Evolutionary conservation across 2,329 filamentous ascomycete species (phyloP).

Genomic region (Gnomoniopsis sp.): DNA sequence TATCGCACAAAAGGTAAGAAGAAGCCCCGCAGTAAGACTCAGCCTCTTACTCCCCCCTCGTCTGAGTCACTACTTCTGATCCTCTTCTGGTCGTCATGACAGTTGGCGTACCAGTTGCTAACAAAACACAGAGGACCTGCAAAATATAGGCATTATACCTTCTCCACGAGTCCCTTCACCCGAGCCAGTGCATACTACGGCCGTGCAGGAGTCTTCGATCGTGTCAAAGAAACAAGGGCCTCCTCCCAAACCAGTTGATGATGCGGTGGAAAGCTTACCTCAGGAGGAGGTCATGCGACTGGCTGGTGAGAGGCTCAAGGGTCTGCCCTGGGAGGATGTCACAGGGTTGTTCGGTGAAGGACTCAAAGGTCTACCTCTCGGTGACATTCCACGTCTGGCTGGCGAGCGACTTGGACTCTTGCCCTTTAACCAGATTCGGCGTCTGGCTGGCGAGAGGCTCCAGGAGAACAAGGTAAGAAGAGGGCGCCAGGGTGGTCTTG

Average conservation of each 20-base stretch:
- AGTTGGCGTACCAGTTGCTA: no score
- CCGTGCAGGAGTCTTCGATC: background rate
- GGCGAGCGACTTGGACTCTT: conserved; percentile 16
- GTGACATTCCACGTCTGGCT: background rate
- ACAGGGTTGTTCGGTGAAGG: no score
- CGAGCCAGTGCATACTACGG: background rate
- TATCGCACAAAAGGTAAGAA: conserved; percentile 29
- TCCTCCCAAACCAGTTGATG: background rate
- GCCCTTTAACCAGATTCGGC: conserved; percentile 23
- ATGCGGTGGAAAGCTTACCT: background rate
- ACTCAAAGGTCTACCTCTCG: no score
- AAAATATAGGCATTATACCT: conserved; percentile 29
- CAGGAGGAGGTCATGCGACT: background rate
- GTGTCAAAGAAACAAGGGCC: background rate
- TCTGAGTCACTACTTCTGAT: no score
- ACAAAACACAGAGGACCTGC: conserved; percentile 26
- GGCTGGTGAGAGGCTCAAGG: background rate
- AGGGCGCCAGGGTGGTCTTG: no score
- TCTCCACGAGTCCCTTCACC: conserved; percentile 18
- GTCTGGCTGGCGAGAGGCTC: conserved; percentile 29
- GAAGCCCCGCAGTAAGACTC: no score
- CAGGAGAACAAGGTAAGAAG: conserved; percentile 26
- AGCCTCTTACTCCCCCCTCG: no score
- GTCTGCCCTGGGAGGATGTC: background rate
- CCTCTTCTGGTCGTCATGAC: no score